A percentile compares a stretch with the other conserved stretches of the same genome.
Conservation (phyloP, 768 basidiomycete species). For the Psilocybe subaeruginosa region DNA sequence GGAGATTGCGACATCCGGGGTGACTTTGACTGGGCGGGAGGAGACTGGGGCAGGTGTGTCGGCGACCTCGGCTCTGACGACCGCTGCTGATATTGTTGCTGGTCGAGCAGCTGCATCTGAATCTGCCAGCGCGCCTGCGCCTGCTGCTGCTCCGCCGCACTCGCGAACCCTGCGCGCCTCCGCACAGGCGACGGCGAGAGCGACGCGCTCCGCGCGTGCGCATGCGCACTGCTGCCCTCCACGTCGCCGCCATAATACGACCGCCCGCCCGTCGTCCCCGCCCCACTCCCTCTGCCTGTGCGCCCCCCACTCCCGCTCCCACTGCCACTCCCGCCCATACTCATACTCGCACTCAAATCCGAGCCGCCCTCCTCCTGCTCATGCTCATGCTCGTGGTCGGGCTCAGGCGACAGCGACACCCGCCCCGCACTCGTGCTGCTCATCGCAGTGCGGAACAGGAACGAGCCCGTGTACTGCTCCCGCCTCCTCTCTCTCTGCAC, state of each 20-base stretch:
- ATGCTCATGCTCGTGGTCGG: background rate
- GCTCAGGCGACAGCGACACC: constrained; percentile 11
- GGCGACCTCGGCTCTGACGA: background rate
- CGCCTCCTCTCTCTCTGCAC: constrained; percentile 1
- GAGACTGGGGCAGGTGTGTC: background rate
- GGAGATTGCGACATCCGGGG: background rate
- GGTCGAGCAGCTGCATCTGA: background rate
- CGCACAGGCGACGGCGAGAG: background rate
- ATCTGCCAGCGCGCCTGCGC: background rate
- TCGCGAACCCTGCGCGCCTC: background rate
- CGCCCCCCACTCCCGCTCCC: constrained; percentile 11
- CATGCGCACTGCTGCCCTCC: too few species aligned
- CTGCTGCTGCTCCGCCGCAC: background rate
- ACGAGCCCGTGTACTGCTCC: constrained; percentile 25
- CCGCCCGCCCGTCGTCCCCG: background rate
- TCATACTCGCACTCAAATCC: background rate
- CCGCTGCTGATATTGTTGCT: background rate
- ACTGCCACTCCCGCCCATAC: background rate
- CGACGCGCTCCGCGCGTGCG: background rate
- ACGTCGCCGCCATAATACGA: background rate
- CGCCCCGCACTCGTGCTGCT: constrained; percentile 23
- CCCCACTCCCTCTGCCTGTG: background rate
- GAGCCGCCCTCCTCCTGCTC: background rate
- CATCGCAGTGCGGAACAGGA: constrained; percentile 36
- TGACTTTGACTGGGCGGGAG: background rate